Evolutionary conservation across 176 grass and related monocot species (phyloP).

Genomic region (Olyra latifolia): DNA sequence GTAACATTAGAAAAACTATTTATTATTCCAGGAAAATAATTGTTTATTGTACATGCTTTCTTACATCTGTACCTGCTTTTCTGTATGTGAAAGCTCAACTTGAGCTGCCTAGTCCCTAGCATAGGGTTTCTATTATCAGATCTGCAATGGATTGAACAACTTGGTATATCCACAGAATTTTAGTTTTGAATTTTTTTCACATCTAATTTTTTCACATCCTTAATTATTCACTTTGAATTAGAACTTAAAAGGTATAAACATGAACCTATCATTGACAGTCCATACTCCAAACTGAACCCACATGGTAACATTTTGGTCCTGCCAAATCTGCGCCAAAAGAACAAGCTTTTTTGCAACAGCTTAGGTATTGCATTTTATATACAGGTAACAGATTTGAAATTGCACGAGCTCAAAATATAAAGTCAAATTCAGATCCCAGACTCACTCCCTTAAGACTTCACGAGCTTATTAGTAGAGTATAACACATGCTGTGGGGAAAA

Average conservation of each 20-base stretch:
- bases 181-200: not conserved
- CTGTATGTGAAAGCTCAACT: not conserved
- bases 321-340: not conserved
- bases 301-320: not conserved
- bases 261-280: not conserved
- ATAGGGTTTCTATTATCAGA: not conserved
- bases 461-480: not conserved
- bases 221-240: not conserved
- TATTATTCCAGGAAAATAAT: not conserved
- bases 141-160: not conserved
- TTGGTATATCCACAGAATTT: not conserved
- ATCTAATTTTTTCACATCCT: not conserved
- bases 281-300: not conserved
- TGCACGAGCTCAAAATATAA: not conserved
- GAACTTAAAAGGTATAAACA: not conserved
- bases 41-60: not conserved
- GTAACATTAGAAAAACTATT: not conserved
- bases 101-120: not conserved
- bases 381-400: not conserved
- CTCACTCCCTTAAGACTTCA: not conserved
- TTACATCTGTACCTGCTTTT: conserved; percentile 2
- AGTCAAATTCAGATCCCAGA: not conserved
- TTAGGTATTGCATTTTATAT: not conserved
- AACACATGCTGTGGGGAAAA: not conserved
- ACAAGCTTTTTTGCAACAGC: not conserved